These are phyloP conservation scores for Lasiosphaeria ovina DNA, from an alignment of 495 filamentous ascomycete species.

Conservation along the genomic window DNA sequence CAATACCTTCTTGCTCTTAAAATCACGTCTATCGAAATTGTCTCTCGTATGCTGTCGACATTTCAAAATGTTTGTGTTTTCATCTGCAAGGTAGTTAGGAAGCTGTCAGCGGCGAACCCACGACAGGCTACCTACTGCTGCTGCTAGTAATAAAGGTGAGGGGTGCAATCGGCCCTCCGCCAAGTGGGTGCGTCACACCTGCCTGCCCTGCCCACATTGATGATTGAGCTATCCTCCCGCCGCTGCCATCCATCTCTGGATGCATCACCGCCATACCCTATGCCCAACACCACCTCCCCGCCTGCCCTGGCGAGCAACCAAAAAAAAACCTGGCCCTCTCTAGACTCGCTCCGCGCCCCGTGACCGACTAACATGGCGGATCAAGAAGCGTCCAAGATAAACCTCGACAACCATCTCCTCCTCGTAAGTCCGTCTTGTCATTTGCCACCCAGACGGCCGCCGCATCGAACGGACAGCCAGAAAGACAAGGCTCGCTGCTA, in stretches of 20 bases:
- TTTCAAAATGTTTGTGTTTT: no score
- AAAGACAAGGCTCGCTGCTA: no score
- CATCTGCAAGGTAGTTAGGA: no score
- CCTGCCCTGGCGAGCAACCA: background rate
- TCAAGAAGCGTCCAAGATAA: constrained; percentile 42
- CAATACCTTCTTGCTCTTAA: no score
- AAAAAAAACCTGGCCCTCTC: background rate
- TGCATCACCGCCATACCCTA: background rate
- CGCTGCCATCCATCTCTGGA: background rate
- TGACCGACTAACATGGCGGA: constrained; percentile 40
- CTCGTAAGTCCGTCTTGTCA: constrained; percentile 34
- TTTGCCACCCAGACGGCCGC: constrained; percentile 5
- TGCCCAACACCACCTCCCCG: background rate
- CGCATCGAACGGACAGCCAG: no score
- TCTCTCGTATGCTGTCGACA: no score
- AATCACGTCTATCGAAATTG: no score
- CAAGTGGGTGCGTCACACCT: background rate
- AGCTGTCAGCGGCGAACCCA: no score
- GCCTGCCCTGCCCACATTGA: background rate
- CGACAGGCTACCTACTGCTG: no score
- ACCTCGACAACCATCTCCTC: constrained; percentile 48
- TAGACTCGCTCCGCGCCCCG: background rate
- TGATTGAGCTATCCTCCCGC: background rate
- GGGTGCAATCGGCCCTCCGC: constrained; percentile 1
- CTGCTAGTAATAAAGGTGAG: background rate